Percentiles rank a stretch among this genome's conserved stretches.
Conservation (phyloP, 78 protist genomes). For the Dictyostelium intermedium region DNA sequence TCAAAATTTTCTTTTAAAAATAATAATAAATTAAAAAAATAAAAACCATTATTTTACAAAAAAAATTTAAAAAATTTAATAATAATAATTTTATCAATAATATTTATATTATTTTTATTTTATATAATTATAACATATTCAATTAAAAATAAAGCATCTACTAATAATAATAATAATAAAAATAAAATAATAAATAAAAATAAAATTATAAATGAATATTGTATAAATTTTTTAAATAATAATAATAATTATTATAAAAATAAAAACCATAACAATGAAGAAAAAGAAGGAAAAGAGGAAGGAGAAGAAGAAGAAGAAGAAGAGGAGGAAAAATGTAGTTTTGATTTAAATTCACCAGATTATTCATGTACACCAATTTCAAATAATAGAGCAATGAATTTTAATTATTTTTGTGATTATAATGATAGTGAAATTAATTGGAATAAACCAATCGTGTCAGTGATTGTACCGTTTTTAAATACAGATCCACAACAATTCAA, state of each 20-base stretch:
- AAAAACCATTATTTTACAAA: background rate
- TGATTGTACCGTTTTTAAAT: constrained; percentile 43
- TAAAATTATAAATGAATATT: background rate
- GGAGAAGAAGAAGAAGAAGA: background rate
- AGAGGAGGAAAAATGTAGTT: background rate
- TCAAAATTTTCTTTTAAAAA: background rate
- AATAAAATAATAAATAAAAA: background rate
- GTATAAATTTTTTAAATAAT: background rate
- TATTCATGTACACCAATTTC: constrained; percentile 46
- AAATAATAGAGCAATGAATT: background rate
- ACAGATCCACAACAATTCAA: background rate
- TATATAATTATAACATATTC: background rate
- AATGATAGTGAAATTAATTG: background rate
- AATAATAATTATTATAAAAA: background rate
- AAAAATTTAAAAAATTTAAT: background rate
- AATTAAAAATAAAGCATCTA: background rate
- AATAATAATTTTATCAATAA: background rate
- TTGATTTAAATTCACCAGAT: background rate
- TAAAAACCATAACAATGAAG: background rate
- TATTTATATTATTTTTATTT: background rate
- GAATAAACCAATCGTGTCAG: constrained; percentile 15
- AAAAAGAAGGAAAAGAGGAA: background rate
- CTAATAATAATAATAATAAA: background rate
- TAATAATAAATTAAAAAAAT: background rate
- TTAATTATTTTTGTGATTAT: background rate